Percentiles rank a stretch among this genome's conserved stretches.
Conservation (phyloP, 2,329 filamentous ascomycete genomes). For the Amesomyces nigricolor region DNA sequence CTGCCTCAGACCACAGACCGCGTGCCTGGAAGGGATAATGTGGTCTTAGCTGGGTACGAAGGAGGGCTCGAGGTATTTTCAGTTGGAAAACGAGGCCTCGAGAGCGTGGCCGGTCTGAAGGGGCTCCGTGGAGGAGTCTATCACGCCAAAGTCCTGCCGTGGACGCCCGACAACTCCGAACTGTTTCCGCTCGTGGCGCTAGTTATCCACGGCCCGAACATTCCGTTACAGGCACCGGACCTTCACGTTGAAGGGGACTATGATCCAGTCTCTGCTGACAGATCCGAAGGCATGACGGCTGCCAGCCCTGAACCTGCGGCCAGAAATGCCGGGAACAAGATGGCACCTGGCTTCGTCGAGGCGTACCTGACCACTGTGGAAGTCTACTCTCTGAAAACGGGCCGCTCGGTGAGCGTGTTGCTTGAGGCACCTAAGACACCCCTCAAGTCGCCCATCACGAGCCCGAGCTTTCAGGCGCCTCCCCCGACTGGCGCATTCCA, state of each 20-base stretch:
- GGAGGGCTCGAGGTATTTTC: constrained; percentile 72
- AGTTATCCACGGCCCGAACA: constrained; percentile 69
- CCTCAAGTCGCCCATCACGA: constrained; percentile 52
- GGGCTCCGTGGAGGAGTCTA: constrained; percentile 75
- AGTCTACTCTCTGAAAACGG: constrained; percentile 77
- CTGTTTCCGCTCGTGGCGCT: constrained; percentile 71
- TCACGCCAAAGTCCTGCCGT: constrained; percentile 76
- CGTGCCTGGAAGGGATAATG: constrained; percentile 49
- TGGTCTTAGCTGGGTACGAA: constrained; percentile 72
- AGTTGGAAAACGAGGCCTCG: constrained; percentile 65
- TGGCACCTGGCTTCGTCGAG: constrained; percentile 38
- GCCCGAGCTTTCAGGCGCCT: constrained; percentile 63
- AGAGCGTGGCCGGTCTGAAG: constrained; percentile 64
- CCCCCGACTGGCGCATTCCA: constrained; percentile 66
- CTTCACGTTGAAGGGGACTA: constrained; percentile 33
- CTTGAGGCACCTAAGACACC: constrained; percentile 62
- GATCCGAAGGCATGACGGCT: constrained; percentile 37
- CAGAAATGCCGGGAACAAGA: constrained; percentile 34
- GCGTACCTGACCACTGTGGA: constrained; percentile 84
- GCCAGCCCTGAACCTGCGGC: constrained; percentile 35
- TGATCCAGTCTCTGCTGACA: constrained; percentile 36
- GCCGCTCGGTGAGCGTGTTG: constrained; percentile 64
- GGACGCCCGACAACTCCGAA: constrained; percentile 48
- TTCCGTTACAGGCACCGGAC: constrained; percentile 40
- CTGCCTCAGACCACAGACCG: constrained; percentile 37